Evolutionary conservation across 106 monocot genomes (phyloP).

Genomic region (Hemerocallis citrina): DNA sequence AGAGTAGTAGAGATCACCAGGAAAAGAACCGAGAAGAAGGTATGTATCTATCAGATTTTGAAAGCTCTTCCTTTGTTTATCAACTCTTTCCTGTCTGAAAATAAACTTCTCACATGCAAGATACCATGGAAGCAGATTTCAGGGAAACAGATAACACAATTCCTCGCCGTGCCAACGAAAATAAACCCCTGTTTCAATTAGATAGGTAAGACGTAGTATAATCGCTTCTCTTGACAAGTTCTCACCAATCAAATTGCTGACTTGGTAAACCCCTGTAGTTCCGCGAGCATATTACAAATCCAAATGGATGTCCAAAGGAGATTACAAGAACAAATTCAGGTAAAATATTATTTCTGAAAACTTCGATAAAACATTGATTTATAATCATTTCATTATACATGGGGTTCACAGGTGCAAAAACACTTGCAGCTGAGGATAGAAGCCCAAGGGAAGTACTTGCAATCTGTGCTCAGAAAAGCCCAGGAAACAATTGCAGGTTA

Average conservation of each 20-base stretch:
- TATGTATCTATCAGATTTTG: conserved; percentile 1
- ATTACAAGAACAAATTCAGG: conserved; percentile 64
- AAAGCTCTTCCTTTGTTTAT: neutral
- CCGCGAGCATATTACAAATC: conserved; percentile 42
- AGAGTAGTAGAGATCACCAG: conserved; percentile 23
- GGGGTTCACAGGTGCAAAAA: conserved; percentile 46
- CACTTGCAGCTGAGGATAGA: conserved; percentile 82
- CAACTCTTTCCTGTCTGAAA: neutral
- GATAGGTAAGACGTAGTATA: conserved; percentile 31
- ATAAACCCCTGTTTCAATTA: conserved; percentile 3
- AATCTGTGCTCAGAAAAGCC: conserved; percentile 56
- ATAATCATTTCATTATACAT: no score
- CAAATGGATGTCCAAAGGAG: conserved; percentile 60
- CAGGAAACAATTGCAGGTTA: conserved; percentile 53
- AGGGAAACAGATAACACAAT: neutral
- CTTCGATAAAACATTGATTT: no score
- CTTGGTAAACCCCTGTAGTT: neutral
- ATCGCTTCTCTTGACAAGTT: neutral
- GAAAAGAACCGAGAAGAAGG: neutral
- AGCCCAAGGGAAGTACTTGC: conserved; percentile 76
- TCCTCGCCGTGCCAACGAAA: neutral
- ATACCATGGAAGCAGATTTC: neutral
- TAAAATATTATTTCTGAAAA: no score
- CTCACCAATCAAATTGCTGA: neutral
- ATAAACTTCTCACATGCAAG: neutral